Conservation (phyloP, 2,329 filamentous ascomycete species). For the Sordariomycetes sp. region DNA sequence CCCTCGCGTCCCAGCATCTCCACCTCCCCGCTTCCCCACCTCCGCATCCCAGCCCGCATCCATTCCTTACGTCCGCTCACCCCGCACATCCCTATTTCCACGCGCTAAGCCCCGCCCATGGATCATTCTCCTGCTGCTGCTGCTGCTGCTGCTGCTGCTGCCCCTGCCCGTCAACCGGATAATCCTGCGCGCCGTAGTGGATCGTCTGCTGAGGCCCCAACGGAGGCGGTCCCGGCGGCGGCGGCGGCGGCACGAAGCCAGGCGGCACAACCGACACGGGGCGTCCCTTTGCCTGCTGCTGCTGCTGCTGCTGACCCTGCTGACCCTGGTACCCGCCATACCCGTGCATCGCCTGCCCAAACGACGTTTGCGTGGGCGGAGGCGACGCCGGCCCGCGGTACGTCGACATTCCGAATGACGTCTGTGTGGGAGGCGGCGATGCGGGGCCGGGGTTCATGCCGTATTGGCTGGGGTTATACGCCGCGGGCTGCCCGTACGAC, state of each 20-base stretch:
- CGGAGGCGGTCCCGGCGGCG: constrained; percentile 48
- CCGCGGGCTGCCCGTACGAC: constrained; percentile 30
- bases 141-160: constrained; percentile 24
- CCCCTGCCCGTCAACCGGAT: constrained; percentile 9
- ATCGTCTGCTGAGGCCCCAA: constrained; percentile 50
- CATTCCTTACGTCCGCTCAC: not conserved
- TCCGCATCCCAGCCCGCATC: not conserved
- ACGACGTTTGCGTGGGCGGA: constrained; percentile 41
- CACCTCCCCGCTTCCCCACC: not conserved
- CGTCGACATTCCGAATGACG: constrained; percentile 27
- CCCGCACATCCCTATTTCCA: constrained; percentile 26
- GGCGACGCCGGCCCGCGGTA: constrained; percentile 27
- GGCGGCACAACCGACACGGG: constrained; percentile 28
- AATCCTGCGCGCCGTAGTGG: constrained; percentile 30
- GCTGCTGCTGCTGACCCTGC: constrained; percentile 28
- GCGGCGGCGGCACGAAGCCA: constrained; percentile 50
- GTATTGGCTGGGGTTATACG: constrained; percentile 46
- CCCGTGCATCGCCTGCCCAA: constrained; percentile 23
- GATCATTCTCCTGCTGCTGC: constrained; percentile 28
- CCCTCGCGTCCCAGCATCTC: not conserved
- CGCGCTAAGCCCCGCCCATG: constrained; percentile 37
- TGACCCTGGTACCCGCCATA: constrained; percentile 18
- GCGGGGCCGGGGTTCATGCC: constrained; percentile 43
- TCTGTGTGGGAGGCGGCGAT: constrained; percentile 52
- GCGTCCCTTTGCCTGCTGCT: constrained; percentile 13